Evolutionary conservation across 805 yeast species (phyloP).

Genomic region (Wickerhamiella qilinensis): DNA sequence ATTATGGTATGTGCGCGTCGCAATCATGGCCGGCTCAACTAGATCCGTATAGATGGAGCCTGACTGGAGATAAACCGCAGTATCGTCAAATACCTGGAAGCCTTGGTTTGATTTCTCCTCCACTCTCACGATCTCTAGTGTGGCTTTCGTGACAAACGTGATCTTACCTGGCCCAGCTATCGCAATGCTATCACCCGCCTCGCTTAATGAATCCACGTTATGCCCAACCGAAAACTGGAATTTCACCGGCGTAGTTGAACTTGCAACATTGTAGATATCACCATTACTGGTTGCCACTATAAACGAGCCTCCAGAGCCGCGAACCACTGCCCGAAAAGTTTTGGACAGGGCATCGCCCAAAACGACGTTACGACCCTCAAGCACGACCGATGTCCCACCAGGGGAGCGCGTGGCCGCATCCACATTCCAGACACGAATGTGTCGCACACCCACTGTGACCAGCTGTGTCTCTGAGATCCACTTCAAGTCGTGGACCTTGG

Average conservation of each 20-base stretch:
- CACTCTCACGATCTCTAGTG: background rate
- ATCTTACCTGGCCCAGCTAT: background rate
- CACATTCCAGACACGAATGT: conserved; percentile 45
- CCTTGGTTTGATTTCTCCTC: background rate
- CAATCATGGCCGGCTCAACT: background rate
- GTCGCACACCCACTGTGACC: conserved; percentile 44
- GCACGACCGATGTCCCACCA: conserved; percentile 15
- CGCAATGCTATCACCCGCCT: background rate
- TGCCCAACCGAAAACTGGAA: background rate
- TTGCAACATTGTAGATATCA: conserved; percentile 1
- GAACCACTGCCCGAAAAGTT: conserved; percentile 30
- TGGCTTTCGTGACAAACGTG: background rate
- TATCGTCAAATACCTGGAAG: background rate
- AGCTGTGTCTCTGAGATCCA: conserved; percentile 37
- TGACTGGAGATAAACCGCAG: background rate
- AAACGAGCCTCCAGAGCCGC: conserved; percentile 18
- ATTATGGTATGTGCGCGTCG: background rate
- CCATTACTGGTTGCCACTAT: conserved; percentile 11
- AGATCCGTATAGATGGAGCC: background rate
- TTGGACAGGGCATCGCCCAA: conserved; percentile 33
- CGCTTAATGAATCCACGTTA: background rate
- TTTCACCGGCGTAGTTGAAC: background rate
- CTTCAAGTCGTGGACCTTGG: conserved; percentile 35
- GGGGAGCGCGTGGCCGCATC: conserved; percentile 14
- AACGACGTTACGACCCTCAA: conserved; percentile 45